These are phyloP conservation scores for Annona cherimola DNA, from an alignment of 164 flowering plant genomes.

Conservation along the genomic window DNA sequence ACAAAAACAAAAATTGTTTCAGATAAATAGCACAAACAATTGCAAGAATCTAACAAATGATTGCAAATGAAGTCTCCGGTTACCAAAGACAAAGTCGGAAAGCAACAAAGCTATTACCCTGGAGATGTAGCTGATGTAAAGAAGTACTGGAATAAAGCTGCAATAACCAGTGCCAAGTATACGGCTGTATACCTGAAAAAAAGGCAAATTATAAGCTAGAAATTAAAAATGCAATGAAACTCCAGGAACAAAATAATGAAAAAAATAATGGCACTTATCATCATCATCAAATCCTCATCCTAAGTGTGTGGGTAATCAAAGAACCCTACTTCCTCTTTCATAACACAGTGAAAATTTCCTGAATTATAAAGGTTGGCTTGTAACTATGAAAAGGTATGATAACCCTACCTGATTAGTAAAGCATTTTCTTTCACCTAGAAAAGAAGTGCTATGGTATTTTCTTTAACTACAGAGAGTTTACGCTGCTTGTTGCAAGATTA, in stretches of 20 bases:
- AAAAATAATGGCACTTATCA: too few relatives aligned
- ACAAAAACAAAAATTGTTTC: background rate
- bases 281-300: too few relatives aligned
- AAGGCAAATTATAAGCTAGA: background rate
- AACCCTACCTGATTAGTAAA: too few relatives aligned
- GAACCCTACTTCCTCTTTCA: too few relatives aligned
- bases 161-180: slow-evolving; percentile 55
- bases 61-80: background rate
- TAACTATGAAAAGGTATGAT: too few relatives aligned
- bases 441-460: too few relatives aligned
- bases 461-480: too few relatives aligned
- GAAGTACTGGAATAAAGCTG: slow-evolving; percentile 74
- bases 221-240: background rate
- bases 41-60: background rate
- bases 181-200: slow-evolving; percentile 61
- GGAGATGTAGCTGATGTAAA: slow-evolving; percentile 82
- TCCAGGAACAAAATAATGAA: background rate
- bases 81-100: background rate
- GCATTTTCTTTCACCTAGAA: too few relatives aligned
- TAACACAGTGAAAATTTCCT: too few relatives aligned
- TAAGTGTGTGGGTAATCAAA: too few relatives aligned
- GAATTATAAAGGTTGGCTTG: too few relatives aligned
- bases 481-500: too few relatives aligned
- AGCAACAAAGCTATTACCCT: slow-evolving; percentile 47
- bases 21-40: background rate